Conservation (phyloP, 192 early-diverging fungal genomes). For the Podila horticola region DNA sequence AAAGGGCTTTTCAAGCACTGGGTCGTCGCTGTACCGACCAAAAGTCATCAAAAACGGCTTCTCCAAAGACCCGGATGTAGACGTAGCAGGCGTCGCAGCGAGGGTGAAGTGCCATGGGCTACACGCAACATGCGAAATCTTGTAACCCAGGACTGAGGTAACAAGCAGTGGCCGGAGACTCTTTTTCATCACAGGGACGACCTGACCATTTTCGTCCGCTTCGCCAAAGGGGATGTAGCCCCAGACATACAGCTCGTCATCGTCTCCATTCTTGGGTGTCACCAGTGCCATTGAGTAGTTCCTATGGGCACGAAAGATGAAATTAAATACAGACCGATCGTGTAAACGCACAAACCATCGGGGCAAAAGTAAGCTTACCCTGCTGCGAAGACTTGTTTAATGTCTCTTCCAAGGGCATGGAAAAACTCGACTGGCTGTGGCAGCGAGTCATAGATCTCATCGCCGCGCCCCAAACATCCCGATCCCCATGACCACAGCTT, state of each 20-base stretch:
- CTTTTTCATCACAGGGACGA: conserved; percentile 32
- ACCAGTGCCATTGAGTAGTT: conserved; percentile 41
- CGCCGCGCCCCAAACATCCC: conserved; percentile 41
- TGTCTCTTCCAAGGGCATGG: conserved; percentile 30
- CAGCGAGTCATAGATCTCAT: conserved; percentile 45
- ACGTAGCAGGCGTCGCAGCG: conserved; percentile 17
- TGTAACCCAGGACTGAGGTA: conserved; percentile 47
- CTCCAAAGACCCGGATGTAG: not conserved
- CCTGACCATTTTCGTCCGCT: conserved; percentile 23
- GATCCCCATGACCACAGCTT: conserved; percentile 53
- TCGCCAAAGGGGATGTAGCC: conserved; percentile 49
- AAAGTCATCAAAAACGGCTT: conserved; percentile 49
- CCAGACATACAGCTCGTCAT: conserved; percentile 51
- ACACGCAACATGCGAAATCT: conserved; percentile 46
- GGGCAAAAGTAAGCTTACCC: conserved; percentile 12
- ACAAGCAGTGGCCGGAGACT: conserved; percentile 39
- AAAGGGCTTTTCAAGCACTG: conserved; percentile 36
- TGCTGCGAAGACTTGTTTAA: conserved; percentile 47
- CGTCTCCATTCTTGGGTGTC: conserved; percentile 31
- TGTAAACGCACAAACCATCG: not conserved
- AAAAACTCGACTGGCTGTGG: conserved; percentile 51
- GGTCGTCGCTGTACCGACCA: conserved; percentile 27
- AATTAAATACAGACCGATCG: no score
- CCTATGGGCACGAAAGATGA: not conserved
- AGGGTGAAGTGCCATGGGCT: conserved; percentile 50